Base-by-base conservation (phyloP, 2,329 filamentous ascomycete genomes). In the Curvularia sp. region DNA sequence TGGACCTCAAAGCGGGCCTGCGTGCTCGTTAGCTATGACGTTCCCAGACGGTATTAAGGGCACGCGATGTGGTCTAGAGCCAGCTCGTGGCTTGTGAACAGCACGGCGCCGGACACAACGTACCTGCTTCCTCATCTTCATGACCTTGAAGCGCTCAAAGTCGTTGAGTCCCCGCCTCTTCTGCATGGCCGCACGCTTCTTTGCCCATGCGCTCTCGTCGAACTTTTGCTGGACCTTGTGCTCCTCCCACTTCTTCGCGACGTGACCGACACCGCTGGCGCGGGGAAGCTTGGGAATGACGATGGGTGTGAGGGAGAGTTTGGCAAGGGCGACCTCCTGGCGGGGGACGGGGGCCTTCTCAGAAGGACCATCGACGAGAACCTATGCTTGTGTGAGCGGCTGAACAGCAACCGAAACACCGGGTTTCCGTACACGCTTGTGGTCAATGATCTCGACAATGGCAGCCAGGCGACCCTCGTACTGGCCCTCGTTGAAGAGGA, bases 131-230 rank as follows among this genome's bases (percentile, higher is more conserved):
- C 94, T 96, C 84, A 98, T 87, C 83, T 94, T 90, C 88, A 98
- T 87, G 77, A 98, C 95, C 91, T 99, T 97, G 92, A 98, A 99
- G 82, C 95, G 90, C 87, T 99, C 95, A 80, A 99, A 99, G 88
- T 99, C 95, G 83, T 89, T 96, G 72, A 99, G 86, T 77, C 88
- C 88, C 85, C 90, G 90, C 86, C 95, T 91, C 85, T 92, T 90
- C 83, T 91, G 86, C 76, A 87, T 86, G 84, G 92, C 90, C 74
- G 88, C 88, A 79, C 91, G 88, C 88, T 92, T 93, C 92, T 99
- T 95, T 78, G 93, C 92, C 89, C 91, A 97, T 82, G 88, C 88
- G 86, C 88, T 93, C 84, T 91, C 86, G 79, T 89, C 88, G 91
- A 93, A 98, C 86, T 96, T 96, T 80, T 87, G 82, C 80, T 99